phyloP scores from a whole-genome alignment of 805 yeast species.

The Suhomyces sp. region DNA sequence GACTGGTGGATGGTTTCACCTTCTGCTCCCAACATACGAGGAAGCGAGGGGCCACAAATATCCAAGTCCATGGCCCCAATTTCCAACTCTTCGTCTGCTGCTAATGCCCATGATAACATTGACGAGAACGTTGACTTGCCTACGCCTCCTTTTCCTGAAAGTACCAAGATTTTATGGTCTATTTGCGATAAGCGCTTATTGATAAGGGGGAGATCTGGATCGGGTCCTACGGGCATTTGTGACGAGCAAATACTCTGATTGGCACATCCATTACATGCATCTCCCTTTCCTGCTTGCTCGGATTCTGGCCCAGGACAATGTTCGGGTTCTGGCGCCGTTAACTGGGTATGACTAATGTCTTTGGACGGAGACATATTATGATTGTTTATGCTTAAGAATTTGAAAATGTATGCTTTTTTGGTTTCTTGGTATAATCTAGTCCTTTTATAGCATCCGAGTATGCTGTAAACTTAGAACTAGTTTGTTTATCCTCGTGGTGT shows the following conservation, averaged over 20 bases:
- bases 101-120: constrained; percentile 95
- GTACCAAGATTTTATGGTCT: constrained; percentile 74
- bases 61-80: constrained; percentile 97
- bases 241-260: constrained; percentile 88
- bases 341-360: constrained; percentile 13
- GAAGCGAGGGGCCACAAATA: constrained; percentile 96
- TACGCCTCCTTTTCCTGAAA: constrained; percentile 92
- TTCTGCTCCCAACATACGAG: constrained; percentile 89
- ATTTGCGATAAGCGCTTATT: constrained; percentile 60
- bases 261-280: constrained; percentile 93
- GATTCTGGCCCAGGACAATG: constrained; percentile 99
- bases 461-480: neutral
- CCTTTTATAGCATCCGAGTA: neutral
- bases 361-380: constrained; percentile 6
- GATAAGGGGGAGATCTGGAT: constrained; percentile 83
- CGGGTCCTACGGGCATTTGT: constrained; percentile 85
- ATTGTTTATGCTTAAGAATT: neutral
- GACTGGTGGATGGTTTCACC: constrained; percentile 86
- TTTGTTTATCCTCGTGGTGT: neutral
- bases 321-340: constrained; percentile 80
- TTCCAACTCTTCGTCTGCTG: constrained; percentile 73
- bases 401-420: neutral
- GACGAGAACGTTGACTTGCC: constrained; percentile 96
- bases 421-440: neutral
- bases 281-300: constrained; percentile 88